These are phyloP conservation scores for Amanita exitialis DNA, from an alignment of 768 basidiomycete genomes.

Conservation along the genomic window DNA sequence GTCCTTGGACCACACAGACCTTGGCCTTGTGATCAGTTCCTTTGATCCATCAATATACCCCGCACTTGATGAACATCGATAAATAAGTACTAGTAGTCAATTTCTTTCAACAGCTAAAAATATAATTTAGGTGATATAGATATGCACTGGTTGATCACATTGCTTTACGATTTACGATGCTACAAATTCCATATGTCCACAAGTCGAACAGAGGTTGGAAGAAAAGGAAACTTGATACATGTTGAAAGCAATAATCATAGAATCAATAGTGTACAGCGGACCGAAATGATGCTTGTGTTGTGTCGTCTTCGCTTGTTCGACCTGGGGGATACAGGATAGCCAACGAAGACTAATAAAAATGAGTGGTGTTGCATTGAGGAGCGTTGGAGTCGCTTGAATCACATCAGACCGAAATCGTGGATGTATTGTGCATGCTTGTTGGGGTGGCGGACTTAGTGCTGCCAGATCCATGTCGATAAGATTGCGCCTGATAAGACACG, in stretches of 20 bases:
- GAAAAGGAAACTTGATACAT: not conserved
- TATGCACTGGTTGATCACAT: not conserved
- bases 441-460: not conserved
- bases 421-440: not conserved
- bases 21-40: too few species aligned
- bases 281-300: conserved; percentile 8
- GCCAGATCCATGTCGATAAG: conserved; percentile 5
- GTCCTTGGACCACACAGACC: too few species aligned
- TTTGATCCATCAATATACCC: not conserved
- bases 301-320: conserved; percentile 5
- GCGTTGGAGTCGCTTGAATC: not conserved
- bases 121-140: not conserved
- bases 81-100: not conserved
- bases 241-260: conserved; percentile 6
- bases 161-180: not conserved
- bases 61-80: not conserved
- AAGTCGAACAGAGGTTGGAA: not conserved
- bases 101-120: not conserved
- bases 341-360: not conserved
- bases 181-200: conserved; percentile 2
- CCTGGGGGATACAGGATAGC: conserved; percentile 1
- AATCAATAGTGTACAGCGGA: conserved; percentile 4
- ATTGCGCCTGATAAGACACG: not conserved
- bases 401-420: conserved; percentile 2
- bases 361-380: conserved; percentile 1